phyloP scores from a whole-genome alignment of 2,329 filamentous ascomycete genomes.

The Metarhizium humberi region DNA sequence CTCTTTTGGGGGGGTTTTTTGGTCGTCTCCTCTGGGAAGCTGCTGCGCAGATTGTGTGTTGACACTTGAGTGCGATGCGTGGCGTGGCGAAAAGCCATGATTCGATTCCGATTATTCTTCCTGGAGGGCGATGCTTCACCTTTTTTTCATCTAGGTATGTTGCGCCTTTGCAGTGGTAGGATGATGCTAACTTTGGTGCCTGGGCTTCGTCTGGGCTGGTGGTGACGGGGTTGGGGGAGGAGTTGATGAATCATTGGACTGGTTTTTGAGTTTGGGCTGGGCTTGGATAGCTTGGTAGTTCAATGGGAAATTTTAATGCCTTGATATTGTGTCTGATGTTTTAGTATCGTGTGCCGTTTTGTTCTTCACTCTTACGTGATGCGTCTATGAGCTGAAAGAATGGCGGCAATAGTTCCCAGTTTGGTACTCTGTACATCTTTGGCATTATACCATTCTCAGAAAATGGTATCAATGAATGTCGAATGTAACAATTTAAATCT shows the following conservation, averaged over 20 bases:
- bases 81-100: slow-evolving; percentile 13
- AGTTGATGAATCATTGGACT: neutral
- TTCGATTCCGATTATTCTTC: slow-evolving; percentile 18
- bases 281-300: neutral
- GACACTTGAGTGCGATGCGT: slow-evolving; percentile 17
- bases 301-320: neutral
- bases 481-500: too few relatives aligned
- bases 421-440: neutral
- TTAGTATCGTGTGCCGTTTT: neutral
- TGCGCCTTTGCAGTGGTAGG: neutral
- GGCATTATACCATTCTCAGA: neutral
- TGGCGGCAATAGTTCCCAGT: neutral
- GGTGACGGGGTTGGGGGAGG: neutral
- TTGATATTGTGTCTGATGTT: neutral
- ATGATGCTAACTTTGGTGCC: slow-evolving; percentile 6
- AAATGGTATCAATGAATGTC: neutral
- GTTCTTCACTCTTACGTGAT: neutral
- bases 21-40: slow-evolving; percentile 11
- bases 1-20: neutral
- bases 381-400: neutral
- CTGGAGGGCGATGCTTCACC: slow-evolving; percentile 14
- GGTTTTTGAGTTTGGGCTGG: neutral
- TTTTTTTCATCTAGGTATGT: slow-evolving; percentile 11
- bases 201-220: neutral
- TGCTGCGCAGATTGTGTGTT: slow-evolving; percentile 15